Evolutionary conservation across 768 basidiomycete species (phyloP).

Genomic region (Paxillus ammoniavirescens): DNA sequence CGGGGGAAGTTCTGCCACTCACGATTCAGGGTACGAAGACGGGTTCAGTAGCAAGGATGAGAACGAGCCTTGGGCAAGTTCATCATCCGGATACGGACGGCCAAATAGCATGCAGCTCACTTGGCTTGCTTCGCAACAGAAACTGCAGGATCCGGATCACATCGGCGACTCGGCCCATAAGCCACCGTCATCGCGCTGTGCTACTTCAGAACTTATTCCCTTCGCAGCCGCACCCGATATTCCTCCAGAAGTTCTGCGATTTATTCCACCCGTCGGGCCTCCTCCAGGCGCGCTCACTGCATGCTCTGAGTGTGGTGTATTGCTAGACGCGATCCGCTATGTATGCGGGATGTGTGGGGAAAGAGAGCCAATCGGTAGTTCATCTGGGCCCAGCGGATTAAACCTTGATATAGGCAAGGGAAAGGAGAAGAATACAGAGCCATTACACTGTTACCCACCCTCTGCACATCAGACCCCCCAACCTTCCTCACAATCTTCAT

Average conservation of each 20-base stretch:
- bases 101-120: constrained; percentile 66
- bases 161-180: constrained; percentile 8
- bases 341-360: constrained; percentile 88
- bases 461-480: constrained; percentile 30
- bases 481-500: constrained; percentile 18
- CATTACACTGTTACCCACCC: constrained; percentile 33
- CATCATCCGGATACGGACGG: constrained; percentile 39
- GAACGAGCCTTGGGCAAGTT: constrained; percentile 23
- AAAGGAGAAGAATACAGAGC: constrained; percentile 38
- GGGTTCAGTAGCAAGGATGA: constrained; percentile 37
- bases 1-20: constrained; percentile 45
- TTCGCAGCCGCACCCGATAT: constrained; percentile 35
- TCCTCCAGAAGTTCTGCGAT: constrained; percentile 52
- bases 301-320: constrained; percentile 77
- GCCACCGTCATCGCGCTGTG: constrained; percentile 1
- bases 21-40: constrained; percentile 57
- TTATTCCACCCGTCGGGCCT: constrained; percentile 45
- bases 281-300: constrained; percentile 66
- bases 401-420: constrained; percentile 38
- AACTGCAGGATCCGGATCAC: constrained; percentile 21
- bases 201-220: constrained; percentile 16
- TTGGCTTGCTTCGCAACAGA: constrained; percentile 61
- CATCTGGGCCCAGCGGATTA: constrained; percentile 8
- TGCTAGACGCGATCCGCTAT: constrained; percentile 83
- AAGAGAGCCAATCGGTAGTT: constrained; percentile 46